These are phyloP conservation scores for Dryas alaskensis DNA, from an alignment of 306 rosid species.

Conservation along the genomic window DNA sequence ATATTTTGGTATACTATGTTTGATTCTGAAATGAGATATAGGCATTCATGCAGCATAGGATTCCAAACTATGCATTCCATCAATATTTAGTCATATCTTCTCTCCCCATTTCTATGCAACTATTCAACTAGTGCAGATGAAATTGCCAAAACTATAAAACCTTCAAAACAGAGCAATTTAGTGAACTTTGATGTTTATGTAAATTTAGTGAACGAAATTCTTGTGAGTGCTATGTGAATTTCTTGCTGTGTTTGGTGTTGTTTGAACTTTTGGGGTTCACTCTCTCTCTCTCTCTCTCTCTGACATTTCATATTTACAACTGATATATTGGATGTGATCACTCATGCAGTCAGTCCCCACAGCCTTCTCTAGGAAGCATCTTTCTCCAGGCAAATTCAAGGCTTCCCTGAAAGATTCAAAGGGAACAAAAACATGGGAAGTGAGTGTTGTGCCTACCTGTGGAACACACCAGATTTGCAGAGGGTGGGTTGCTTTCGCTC, in stretches of 20 bases:
- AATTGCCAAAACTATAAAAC: no score
- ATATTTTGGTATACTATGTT: no score
- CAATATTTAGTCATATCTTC: neutral
- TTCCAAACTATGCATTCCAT: neutral
- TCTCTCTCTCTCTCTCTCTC: neutral
- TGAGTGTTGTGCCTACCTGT: neutral
- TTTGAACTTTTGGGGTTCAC: neutral
- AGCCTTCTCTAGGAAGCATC: neutral
- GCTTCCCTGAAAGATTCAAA: neutral
- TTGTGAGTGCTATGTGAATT: no score
- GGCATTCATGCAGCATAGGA: neutral
- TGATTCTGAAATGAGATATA: neutral
- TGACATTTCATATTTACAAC: neutral
- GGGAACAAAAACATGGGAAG: neutral
- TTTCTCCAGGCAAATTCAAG: neutral
- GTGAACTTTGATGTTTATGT: no score
- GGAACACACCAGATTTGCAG: neutral
- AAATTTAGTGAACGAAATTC: no score
- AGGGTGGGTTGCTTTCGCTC: slow-evolving; percentile 4
- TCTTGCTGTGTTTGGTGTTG: neutral
- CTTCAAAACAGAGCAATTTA: no score
- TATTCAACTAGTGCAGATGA: no score
- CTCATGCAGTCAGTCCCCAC: neutral
- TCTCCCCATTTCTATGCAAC: neutral
- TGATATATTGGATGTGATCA: neutral